Base-by-base conservation (phyloP, 257 asterid species). In the Nicotiana obtusifolia region DNA sequence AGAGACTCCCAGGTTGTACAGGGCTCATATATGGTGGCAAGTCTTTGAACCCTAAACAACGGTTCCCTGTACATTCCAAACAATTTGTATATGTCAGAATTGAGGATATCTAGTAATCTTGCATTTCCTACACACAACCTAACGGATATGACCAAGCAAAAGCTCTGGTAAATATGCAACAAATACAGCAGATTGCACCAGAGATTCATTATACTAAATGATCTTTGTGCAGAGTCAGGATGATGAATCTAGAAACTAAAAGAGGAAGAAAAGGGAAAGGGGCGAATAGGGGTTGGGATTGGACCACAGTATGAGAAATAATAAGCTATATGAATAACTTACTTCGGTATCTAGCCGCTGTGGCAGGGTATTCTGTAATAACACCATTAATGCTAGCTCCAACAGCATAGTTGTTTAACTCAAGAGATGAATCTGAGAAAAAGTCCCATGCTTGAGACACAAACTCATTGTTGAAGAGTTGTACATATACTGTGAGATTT, bases 361-460 rank as follows among this genome's bases (percentile, higher is more conserved):
- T 94, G 33, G 89, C 91, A 5, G 99, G 99, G 76, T 52, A 93
- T 41, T 83, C 94, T 0, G 99, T 90, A 31, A 89, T 81, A 81
- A 92, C 88, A 53, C 98, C 99, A 44, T 86, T 10, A 60, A 91
- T 68, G 17, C 86, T 87, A 83, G 81, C 69, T 60, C 10, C 44
- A 0, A 65, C 24, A 22, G 81, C 78, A 49, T 68, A 82, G 1
- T 88, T 65, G 89, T 93, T 93, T 28, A 93, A 30, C 92, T 96
- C 98, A 44, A 89, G 76, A 47, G 88, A 89, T 22, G 99, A 86
- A 82, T 96, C 99, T 30, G 97, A 86, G 82, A 87, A 91, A 89
- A 84, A 93, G 82, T 96, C 99, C 97, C 97, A 96, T 52, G 99
- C 82, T 83, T 94, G 98, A 85, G 99, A 91, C 1, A 83, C 64